Percentiles rank a stretch among this genome's conserved stretches.
phyloP scores from a whole-genome alignment of 257 asterid species.

The Nicotiana noctiflora region DNA sequence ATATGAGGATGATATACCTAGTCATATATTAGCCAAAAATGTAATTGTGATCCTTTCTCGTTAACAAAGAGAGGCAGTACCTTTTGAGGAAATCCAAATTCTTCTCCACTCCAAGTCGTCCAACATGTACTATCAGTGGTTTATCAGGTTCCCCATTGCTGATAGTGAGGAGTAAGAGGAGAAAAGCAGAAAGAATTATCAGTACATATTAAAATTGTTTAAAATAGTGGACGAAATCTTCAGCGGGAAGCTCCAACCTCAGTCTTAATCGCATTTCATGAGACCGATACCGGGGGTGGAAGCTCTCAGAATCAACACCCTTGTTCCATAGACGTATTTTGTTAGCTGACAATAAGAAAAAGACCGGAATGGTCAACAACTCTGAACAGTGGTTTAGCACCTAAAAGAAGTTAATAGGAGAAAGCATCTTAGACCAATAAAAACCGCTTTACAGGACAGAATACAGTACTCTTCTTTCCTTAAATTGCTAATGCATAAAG shows the following conservation, averaged over 20 bases:
- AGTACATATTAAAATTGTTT: not conserved
- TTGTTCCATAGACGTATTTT: constrained; percentile 89
- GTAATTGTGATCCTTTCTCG: not conserved
- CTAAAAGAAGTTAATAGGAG: not conserved
- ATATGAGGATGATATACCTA: not conserved
- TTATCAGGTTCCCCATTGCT: constrained; percentile 85
- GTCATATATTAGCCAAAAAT: not conserved
- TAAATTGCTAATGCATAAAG: not conserved
- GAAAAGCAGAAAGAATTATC: constrained; percentile 13
- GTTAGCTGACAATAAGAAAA: constrained; percentile 40
- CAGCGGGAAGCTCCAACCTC: constrained; percentile 32
- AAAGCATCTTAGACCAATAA: not conserved
- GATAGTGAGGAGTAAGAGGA: constrained; percentile 2
- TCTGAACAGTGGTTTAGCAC: not conserved
- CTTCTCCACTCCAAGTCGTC: constrained; percentile 90
- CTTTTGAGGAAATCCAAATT: constrained; percentile 84
- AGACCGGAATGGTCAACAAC: not conserved
- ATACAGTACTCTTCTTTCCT: not conserved
- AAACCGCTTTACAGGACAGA: not conserved
- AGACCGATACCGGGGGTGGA: constrained; percentile 61
- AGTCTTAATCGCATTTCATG: constrained; percentile 69
- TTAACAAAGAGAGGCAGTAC: constrained; percentile 28
- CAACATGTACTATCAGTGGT: constrained; percentile 89
- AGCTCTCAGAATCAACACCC: constrained; percentile 96
- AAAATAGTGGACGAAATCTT: not conserved